phyloP scores from a whole-genome alignment of 2,329 filamentous ascomycete species.

The Penicillium sp. region DNA sequence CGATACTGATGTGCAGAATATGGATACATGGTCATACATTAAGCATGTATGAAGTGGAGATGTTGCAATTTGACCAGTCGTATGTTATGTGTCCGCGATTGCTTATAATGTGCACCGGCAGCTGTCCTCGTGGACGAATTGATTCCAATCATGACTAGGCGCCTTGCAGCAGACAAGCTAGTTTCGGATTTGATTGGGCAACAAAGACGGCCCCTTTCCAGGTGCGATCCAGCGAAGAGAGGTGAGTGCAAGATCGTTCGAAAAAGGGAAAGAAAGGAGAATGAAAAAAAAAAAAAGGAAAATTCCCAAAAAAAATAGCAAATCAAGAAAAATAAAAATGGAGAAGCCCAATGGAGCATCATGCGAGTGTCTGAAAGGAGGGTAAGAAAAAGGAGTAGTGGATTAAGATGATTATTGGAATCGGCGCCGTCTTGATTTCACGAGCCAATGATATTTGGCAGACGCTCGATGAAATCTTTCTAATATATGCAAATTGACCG shows the following conservation, averaged over 20 bases:
- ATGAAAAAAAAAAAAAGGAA: background rate
- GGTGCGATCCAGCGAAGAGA: slow-evolving; percentile 2
- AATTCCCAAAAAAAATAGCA: background rate
- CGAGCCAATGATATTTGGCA: slow-evolving; percentile 15
- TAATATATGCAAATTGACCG: slow-evolving; percentile 17
- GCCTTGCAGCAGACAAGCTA: slow-evolving; percentile 25
- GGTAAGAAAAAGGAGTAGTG: slow-evolving; percentile 16
- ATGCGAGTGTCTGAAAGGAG: background rate
- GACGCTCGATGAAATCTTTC: slow-evolving; percentile 15
- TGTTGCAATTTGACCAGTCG: slow-evolving; percentile 13
- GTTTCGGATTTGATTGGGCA: slow-evolving; percentile 19
- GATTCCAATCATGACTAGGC: slow-evolving; percentile 29
- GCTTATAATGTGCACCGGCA: background rate
- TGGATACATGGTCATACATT: slow-evolving; percentile 10
- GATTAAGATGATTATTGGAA: slow-evolving; percentile 20
- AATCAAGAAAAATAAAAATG: slow-evolving; percentile 2
- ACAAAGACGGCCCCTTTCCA: slow-evolving; percentile 6
- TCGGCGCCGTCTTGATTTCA: slow-evolving; percentile 20
- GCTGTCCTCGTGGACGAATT: slow-evolving; percentile 20
- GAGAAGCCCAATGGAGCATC: background rate
- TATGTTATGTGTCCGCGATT: background rate
- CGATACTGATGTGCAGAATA: slow-evolving; percentile 14
- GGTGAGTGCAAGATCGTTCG: background rate
- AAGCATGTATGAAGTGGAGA: slow-evolving; percentile 9
- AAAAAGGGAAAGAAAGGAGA: slow-evolving; percentile 1